These are phyloP conservation scores for Kuraishia hungarica DNA, from an alignment of 805 yeast species.

Conservation along the genomic window DNA sequence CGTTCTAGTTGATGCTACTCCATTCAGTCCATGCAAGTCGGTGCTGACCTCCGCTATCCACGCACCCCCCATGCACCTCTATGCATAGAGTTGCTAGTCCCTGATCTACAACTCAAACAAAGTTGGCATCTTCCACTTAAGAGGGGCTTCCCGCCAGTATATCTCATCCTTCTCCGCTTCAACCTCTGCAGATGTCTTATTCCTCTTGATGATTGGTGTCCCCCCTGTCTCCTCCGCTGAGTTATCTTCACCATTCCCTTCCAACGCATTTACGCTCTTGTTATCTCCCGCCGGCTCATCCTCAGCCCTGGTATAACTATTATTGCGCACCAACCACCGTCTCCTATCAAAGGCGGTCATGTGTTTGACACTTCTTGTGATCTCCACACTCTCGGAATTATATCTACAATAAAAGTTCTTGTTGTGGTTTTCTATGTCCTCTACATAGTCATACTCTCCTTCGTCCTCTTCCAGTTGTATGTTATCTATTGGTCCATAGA, in stretches of 20 bases:
- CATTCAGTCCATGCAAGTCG: too few relatives aligned
- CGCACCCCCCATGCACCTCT: too few relatives aligned
- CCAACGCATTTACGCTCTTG: background rate
- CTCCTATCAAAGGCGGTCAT: conserved; percentile 12
- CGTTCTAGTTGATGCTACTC: too few relatives aligned
- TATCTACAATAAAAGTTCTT: conserved; percentile 16
- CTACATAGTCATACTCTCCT: conserved; percentile 4
- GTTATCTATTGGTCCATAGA: background rate
- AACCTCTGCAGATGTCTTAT: background rate
- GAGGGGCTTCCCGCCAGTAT: conserved; percentile 6
- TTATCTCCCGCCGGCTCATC: background rate
- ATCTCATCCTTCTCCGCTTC: background rate
- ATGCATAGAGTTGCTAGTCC: too few relatives aligned
- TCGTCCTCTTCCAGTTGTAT: conserved; percentile 4
- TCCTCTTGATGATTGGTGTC: too few relatives aligned
- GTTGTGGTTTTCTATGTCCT: conserved; percentile 18
- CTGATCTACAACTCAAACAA: conserved; percentile 5
- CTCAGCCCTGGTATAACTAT: conserved; percentile 3
- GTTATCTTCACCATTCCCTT: background rate
- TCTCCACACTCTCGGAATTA: conserved; percentile 14
- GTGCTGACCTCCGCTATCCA: too few relatives aligned
- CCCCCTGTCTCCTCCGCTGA: too few relatives aligned
- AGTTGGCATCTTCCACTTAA: conserved; percentile 13
- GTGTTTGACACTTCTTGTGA: conserved; percentile 20
- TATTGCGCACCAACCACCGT: background rate